Conservation (phyloP, 2,329 filamentous ascomycete genomes). For the Hypoxylon sp. region DNA sequence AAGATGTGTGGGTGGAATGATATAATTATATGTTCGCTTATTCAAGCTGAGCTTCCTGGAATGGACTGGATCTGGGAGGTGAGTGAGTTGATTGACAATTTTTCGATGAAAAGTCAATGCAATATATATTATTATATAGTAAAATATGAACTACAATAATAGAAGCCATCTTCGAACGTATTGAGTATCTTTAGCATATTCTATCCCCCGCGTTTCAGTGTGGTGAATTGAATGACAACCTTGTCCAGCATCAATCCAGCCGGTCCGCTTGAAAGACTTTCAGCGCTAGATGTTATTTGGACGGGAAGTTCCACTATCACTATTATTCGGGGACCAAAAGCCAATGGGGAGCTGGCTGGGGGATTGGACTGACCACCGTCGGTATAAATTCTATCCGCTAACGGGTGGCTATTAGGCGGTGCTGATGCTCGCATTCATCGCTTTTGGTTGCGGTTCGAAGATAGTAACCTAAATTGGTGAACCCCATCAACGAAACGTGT, state of each 20-base stretch:
- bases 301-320: slow-evolving; percentile 7
- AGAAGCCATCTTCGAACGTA: background rate
- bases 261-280: background rate
- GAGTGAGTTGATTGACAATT: background rate
- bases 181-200: background rate
- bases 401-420: background rate
- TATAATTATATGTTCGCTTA: background rate
- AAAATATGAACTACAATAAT: background rate
- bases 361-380: slow-evolving; percentile 6
- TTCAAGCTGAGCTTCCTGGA: background rate
- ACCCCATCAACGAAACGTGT: background rate
- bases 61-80: background rate
- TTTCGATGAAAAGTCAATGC: background rate
- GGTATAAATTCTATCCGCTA: slow-evolving; percentile 30
- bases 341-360: background rate
- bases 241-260: background rate
- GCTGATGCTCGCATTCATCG: slow-evolving; percentile 1
- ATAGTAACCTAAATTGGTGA: background rate
- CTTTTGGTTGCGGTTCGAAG: background rate
- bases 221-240: background rate
- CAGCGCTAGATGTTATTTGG: background rate
- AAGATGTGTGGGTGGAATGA: too few relatives aligned
- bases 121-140: background rate
- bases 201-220: background rate
- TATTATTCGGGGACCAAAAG: slow-evolving; percentile 8